Evolutionary conservation across 768 basidiomycete species (phyloP).

Genomic region (Omphalotus guepiniiformis): DNA sequence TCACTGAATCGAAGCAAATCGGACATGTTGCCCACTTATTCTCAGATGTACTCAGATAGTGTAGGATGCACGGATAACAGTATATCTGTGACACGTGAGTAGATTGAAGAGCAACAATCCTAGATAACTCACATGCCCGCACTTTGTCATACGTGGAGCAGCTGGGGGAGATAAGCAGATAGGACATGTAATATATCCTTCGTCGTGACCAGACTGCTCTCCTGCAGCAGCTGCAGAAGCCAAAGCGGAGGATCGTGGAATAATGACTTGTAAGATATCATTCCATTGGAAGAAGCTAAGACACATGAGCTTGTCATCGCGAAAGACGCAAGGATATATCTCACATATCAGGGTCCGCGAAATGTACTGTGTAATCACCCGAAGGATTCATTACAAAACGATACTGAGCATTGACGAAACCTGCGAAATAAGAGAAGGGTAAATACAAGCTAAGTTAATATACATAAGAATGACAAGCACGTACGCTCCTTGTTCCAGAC

Average conservation of each 20-base stretch:
- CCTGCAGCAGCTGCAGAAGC: slow-evolving; percentile 54
- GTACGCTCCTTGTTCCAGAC: slow-evolving; percentile 91
- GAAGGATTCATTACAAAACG: slow-evolving; percentile 92
- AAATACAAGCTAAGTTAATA: neutral
- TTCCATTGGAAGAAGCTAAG: slow-evolving; percentile 92
- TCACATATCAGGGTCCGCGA: slow-evolving; percentile 96
- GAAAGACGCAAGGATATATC: slow-evolving; percentile 27
- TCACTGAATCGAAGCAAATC: slow-evolving; percentile 92
- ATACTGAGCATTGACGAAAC: slow-evolving; percentile 95
- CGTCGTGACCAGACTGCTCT: slow-evolving; percentile 40
- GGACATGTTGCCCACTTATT: slow-evolving; percentile 93
- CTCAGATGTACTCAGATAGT: slow-evolving; percentile 81
- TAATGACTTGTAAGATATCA: slow-evolving; percentile 91
- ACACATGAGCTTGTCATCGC: neutral
- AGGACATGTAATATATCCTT: slow-evolving; percentile 77
- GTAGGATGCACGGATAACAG: slow-evolving; percentile 92
- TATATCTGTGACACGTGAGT: slow-evolving; percentile 57
- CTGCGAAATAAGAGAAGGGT: slow-evolving; percentile 35
- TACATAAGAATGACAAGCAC: slow-evolving; percentile 27
- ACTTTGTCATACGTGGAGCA: slow-evolving; percentile 93
- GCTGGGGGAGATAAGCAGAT: slow-evolving; percentile 92
- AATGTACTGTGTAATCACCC: slow-evolving; percentile 91
- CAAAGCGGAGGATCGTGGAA: slow-evolving; percentile 78
- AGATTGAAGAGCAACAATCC: slow-evolving; percentile 8
- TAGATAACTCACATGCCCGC: slow-evolving; percentile 82